Base-by-base conservation (phyloP, 2,329 filamentous ascomycete genomes). In the Arthrobotrys sphaeroides region DNA sequence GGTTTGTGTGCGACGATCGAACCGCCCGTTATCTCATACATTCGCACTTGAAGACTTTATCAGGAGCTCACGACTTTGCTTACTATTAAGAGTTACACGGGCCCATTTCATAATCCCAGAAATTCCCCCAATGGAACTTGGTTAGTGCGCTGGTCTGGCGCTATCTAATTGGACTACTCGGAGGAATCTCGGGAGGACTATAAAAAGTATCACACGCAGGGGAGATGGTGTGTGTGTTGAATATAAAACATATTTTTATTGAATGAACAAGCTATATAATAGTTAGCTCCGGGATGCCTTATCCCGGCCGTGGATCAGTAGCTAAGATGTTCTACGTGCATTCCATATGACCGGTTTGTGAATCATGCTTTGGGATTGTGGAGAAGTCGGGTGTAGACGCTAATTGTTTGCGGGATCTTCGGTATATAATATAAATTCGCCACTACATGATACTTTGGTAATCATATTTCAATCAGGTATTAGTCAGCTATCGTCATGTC, bases 161-260 rank as follows among this genome's bases (percentile, higher is more conserved):
- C 55, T 10, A 64, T 55, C 13, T 55, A 36, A 55, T 72, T 72
- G 67, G 67, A 10, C 55, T 53, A 40, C 57, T 75, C 70, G 70
- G 70, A 75, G 70, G 47, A 69, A 75, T 75, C 70, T 75, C 70
- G 70, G 70, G 40, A 57, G 47, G 40, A 47, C 42, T 33, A 68
- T 60, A 59, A 51, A 43, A 57, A 38, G 36, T 20, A 33, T 10
- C 42, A 59, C 24, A 28, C 53, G 28, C 22, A n/a, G n/a, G n/a
- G n/a, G n/a, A n/a, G n/a, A n/a, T 9, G 57, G 20, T 18, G 3
- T 22, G 31, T 43, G 53, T 69, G 55, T 61, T 61, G 53, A 6
- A 60, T 68, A 60, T 65, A 40, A 16, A 59, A 60, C 33, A 10
- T 61, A 18, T 38, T 6, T 51, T 31, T 9, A 9, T 53, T 20